These are phyloP conservation scores for Russula sp. DNA, from an alignment of 768 basidiomycete species.

Conservation along the genomic window DNA sequence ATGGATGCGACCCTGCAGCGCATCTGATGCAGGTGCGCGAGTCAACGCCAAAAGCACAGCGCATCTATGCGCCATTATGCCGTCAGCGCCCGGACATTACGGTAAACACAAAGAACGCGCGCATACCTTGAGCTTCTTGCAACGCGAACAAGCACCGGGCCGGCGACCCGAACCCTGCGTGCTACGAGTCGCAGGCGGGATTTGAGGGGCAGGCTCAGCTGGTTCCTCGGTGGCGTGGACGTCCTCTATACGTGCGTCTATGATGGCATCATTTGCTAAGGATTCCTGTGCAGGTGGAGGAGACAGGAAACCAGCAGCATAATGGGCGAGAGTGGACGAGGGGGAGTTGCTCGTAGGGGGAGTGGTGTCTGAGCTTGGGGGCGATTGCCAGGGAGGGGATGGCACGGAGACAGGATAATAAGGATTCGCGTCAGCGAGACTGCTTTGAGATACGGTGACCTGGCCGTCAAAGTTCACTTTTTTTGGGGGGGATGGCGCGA, in stretches of 20 bases:
- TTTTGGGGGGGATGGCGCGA: neutral
- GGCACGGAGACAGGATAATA: constrained; percentile 4
- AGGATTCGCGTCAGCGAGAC: constrained; percentile 4
- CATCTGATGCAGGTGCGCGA: constrained; percentile 15
- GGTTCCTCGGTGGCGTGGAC: neutral
- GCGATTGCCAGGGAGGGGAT: constrained; percentile 14
- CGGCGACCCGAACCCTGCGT: constrained; percentile 3
- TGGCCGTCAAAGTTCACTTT: neutral
- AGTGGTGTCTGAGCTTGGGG: constrained; percentile 10
- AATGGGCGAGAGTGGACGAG: neutral
- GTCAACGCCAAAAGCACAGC: constrained; percentile 17
- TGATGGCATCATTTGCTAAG: neutral
- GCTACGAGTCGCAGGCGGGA: neutral
- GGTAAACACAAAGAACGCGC: neutral
- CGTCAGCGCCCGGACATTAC: neutral
- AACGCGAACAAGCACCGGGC: constrained; percentile 26
- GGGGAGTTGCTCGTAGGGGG: constrained; percentile 11
- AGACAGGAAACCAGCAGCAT: neutral
- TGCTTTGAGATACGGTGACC: constrained; percentile 1
- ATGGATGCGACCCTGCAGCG: constrained; percentile 26
- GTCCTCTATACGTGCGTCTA: neutral
- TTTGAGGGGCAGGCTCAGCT: neutral
- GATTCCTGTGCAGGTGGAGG: constrained; percentile 1
- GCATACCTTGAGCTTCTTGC: constrained; percentile 26
- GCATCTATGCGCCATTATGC: constrained; percentile 2